These are phyloP conservation scores for Rhynchospora tenuis DNA, from an alignment of 176 grass and related monocot species.

Conservation along the genomic window DNA sequence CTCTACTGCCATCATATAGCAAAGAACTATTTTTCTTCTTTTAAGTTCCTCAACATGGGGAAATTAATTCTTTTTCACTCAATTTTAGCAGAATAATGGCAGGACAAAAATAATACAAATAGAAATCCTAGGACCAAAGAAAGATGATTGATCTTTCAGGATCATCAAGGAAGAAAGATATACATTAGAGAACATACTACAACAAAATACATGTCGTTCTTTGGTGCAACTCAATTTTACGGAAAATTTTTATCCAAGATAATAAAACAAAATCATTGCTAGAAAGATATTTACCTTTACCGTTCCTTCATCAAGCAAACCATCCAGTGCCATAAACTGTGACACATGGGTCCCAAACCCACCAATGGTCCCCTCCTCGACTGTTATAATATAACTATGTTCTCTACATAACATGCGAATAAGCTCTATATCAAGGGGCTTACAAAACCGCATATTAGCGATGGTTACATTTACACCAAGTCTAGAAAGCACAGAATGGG, in stretches of 20 bases:
- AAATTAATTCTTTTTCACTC: too few species aligned
- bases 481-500: slow-evolving; percentile 53
- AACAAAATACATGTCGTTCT: background rate
- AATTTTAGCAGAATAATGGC: too few species aligned
- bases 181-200: background rate
- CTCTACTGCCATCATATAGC: too few species aligned
- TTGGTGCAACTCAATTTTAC: background rate
- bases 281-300: slow-evolving; percentile 30
- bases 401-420: slow-evolving; percentile 50
- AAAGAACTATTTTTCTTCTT: too few species aligned
- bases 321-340: slow-evolving; percentile 67
- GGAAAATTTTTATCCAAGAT: background rate
- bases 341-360: slow-evolving; percentile 76
- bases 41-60: too few species aligned
- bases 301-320: slow-evolving; percentile 52
- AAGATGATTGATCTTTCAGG: background rate
- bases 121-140: background rate
- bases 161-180: background rate
- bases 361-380: slow-evolving; percentile 75
- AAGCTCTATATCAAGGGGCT: slow-evolving; percentile 68
- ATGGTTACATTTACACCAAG: slow-evolving; percentile 64
- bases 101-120: too few species aligned
- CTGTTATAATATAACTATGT: slow-evolving; percentile 60
- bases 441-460: slow-evolving; percentile 73
- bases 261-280: background rate